Evolutionary conservation across 1,284 basidiomycete genomes (phyloP).

Genomic region (Irpex sp.): DNA sequence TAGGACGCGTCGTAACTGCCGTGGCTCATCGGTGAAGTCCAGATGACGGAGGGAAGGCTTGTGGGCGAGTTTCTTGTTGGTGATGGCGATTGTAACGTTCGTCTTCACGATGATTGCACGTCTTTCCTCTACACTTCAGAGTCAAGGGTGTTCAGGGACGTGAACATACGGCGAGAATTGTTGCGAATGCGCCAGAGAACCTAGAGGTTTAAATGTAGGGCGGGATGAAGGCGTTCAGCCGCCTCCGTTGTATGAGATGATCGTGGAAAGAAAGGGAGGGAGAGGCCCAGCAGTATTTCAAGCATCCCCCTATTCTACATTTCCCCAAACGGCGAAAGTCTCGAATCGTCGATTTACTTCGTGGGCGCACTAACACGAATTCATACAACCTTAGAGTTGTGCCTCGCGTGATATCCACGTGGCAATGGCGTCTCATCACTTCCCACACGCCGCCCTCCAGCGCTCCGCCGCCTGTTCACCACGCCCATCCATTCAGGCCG

Average conservation of each 20-base stretch:
- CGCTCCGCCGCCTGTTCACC: slow-evolving; percentile 7
- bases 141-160: not conserved
- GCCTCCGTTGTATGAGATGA: slow-evolving; percentile 3
- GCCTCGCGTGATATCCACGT: slow-evolving; percentile 11
- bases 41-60: not conserved
- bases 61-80: not conserved
- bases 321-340: slow-evolving; percentile 5
- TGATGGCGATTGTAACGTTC: not conserved
- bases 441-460: not conserved
- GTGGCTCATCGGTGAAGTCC: slow-evolving; percentile 8
- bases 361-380: not conserved
- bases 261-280: slow-evolving; percentile 11
- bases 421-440: not conserved
- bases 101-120: not conserved
- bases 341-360: slow-evolving; percentile 9
- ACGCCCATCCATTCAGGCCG: not conserved
- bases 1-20: slow-evolving; percentile 8
- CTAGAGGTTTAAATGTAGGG: not conserved
- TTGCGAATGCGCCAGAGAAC: not conserved
- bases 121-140: not conserved
- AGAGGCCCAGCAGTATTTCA: slow-evolving; percentile 2
- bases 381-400: not conserved
- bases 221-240: not conserved
- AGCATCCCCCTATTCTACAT: slow-evolving; percentile 15
- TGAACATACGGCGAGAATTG: slow-evolving; percentile 3